Percentiles rank a stretch among this genome's conserved stretches.
These are phyloP conservation scores for Pythium periplocum DNA, from an alignment of 352 stramenopile genomes.

Conservation along the genomic window DNA sequence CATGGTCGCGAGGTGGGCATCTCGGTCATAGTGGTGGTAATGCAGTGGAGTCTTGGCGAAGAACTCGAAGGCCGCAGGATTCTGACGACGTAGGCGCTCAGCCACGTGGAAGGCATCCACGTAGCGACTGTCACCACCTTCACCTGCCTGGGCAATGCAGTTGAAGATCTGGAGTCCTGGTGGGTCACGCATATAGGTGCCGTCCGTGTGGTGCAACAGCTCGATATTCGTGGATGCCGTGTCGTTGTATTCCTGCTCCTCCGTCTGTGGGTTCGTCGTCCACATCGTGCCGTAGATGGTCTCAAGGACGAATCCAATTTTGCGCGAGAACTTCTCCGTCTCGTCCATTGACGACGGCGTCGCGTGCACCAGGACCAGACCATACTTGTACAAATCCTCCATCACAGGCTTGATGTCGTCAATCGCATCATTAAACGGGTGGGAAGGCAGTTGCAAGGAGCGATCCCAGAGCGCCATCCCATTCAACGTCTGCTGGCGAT, in stretches of 20 bases:
- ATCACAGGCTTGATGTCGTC: constrained; percentile 62
- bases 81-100: constrained; percentile 49
- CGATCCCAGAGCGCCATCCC: constrained; percentile 51
- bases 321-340: constrained; percentile 73
- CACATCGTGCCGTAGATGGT: constrained; percentile 90
- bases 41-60: constrained; percentile 63
- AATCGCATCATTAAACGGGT: constrained; percentile 39
- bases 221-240: constrained; percentile 84
- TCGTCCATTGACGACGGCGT: constrained; percentile 73
- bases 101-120: constrained; percentile 77
- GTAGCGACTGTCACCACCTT: constrained; percentile 73
- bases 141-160: constrained; percentile 68
- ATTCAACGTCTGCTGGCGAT: constrained; percentile 47
- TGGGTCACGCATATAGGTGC: constrained; percentile 83
- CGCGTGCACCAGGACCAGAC: constrained; percentile 52
- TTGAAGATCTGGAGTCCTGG: constrained; percentile 90
- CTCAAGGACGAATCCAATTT: constrained; percentile 79
- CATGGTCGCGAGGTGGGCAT: constrained; percentile 73
- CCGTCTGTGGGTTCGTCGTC: constrained; percentile 74
- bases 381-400: constrained; percentile 65
- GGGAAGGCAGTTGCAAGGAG: constrained; percentile 36
- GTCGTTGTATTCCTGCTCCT: constrained; percentile 79
- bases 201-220: constrained; percentile 83
- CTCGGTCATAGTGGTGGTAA: constrained; percentile 75
- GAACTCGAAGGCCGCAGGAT: constrained; percentile 65